Evolutionary conservation across 148 eudicot species (phyloP).

Genomic region (Rhododendron molle): DNA sequence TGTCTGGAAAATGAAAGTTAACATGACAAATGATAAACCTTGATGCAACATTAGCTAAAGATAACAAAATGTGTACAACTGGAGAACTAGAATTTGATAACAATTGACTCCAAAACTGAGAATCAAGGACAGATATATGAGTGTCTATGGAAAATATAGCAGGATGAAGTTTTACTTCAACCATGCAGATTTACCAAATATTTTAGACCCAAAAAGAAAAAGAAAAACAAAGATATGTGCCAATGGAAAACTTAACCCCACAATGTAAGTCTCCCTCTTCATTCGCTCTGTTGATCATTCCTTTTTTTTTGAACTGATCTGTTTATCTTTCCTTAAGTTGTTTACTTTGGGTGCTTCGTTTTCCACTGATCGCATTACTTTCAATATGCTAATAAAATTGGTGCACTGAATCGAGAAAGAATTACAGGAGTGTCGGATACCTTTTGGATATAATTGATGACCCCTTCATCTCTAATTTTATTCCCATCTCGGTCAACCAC

Average conservation of each 20-base stretch:
- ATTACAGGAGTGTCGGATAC: constrained; percentile 19
- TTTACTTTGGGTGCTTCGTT: no score
- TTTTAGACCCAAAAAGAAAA: no score
- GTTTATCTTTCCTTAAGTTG: no score
- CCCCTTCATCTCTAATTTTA: constrained; percentile 61
- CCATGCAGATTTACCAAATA: neutral
- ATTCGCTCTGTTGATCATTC: no score
- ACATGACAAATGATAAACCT: neutral
- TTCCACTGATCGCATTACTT: no score
- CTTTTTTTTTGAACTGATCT: no score
- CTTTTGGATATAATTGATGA: constrained; percentile 51
- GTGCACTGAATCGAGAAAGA: neutral
- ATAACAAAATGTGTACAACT: neutral
- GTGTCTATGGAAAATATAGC: neutral
- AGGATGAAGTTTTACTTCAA: neutral
- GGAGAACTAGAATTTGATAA: neutral
- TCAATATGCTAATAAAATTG: neutral
- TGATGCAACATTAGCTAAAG: neutral
- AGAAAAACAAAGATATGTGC: no score
- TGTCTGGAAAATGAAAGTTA: constrained; percentile 32
- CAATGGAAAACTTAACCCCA: neutral
- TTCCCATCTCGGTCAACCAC: constrained; percentile 67
- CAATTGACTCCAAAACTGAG: neutral
- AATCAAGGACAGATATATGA: neutral
- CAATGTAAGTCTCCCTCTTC: no score